Conservation (phyloP, 2,329 filamentous ascomycete species). For the Penicillium digitatum region DNA sequence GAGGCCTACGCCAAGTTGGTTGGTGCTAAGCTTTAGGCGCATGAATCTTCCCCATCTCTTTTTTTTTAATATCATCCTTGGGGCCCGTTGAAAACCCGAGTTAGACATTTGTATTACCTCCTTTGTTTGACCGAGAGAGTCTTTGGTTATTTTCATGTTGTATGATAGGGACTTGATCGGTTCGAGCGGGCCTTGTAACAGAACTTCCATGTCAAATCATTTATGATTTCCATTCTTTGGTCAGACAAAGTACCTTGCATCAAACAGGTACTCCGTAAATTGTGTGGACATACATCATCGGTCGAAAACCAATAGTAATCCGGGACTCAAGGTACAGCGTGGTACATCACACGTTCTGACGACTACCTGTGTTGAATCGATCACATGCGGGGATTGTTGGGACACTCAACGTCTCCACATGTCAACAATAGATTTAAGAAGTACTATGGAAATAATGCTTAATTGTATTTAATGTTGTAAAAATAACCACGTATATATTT, state of each 20-base stretch:
- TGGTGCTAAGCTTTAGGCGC: constrained; percentile 73
- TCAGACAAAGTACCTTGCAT: neutral
- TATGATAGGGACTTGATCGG: constrained; percentile 39
- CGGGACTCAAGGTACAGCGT: constrained; percentile 3
- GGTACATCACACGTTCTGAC: constrained; percentile 17
- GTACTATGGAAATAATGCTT: too few relatives aligned
- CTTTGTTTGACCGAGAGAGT: constrained; percentile 29
- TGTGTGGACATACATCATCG: too few relatives aligned
- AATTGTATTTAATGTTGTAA: neutral
- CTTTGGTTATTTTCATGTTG: constrained; percentile 34
- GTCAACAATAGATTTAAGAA: neutral
- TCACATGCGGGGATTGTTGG: constrained; percentile 25
- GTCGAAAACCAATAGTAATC: neutral
- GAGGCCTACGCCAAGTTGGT: constrained; percentile 93
- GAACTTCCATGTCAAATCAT: constrained; percentile 28
- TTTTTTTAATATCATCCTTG: constrained; percentile 13
- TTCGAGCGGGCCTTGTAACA: constrained; percentile 40
- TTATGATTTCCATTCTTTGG: neutral
- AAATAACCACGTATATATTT: neutral
- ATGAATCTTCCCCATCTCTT: constrained; percentile 22
- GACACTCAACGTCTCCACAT: constrained; percentile 21
- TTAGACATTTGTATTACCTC: constrained; percentile 27
- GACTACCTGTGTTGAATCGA: constrained; percentile 24
- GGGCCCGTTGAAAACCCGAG: constrained; percentile 9
- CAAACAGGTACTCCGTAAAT: too few relatives aligned